These are phyloP conservation scores for Begonia masoniana DNA, from an alignment of 306 rosid genomes.

Conservation along the genomic window DNA sequence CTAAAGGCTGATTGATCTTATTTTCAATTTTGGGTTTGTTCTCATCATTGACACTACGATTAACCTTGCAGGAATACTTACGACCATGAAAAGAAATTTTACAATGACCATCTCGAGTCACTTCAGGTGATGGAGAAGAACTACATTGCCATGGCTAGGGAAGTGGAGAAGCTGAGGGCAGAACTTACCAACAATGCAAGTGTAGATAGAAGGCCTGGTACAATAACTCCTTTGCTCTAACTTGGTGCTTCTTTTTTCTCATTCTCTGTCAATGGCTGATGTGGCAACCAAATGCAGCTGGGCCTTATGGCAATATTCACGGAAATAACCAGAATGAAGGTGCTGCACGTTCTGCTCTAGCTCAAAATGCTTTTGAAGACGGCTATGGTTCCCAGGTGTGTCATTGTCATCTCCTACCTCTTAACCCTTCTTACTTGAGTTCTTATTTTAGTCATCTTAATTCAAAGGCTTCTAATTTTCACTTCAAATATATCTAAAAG, in stretches of 20 bases:
- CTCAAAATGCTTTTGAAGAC: slow-evolving; percentile 75
- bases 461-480: too few relatives aligned
- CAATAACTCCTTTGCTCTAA: too few relatives aligned
- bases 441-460: too few relatives aligned
- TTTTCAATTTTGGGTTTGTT: too few relatives aligned
- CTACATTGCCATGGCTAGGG: slow-evolving; percentile 83
- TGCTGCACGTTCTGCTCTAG: slow-evolving; percentile 38
- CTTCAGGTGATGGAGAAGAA: slow-evolving; percentile 95
- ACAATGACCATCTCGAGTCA: slow-evolving; percentile 90
- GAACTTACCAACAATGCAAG: slow-evolving; percentile 43
- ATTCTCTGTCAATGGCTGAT: slow-evolving; percentile 16
- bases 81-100: slow-evolving; percentile 85
- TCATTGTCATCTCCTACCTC: slow-evolving; percentile 24
- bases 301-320: slow-evolving; percentile 22
- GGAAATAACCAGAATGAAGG: slow-evolving; percentile 53
- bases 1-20: too few relatives aligned
- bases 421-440: too few relatives aligned
- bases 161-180: slow-evolving; percentile 87
- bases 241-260: slow-evolving; percentile 6
- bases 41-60: neutral
- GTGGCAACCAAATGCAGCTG: slow-evolving; percentile 38
- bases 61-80: slow-evolving; percentile 67
- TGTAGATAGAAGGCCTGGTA: too few relatives aligned
- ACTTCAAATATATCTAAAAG: too few relatives aligned
- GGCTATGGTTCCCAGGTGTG: slow-evolving; percentile 75